Evolutionary conservation across 2,329 filamentous ascomycete species (phyloP).

Genomic region (Cyclaneusma minus): DNA sequence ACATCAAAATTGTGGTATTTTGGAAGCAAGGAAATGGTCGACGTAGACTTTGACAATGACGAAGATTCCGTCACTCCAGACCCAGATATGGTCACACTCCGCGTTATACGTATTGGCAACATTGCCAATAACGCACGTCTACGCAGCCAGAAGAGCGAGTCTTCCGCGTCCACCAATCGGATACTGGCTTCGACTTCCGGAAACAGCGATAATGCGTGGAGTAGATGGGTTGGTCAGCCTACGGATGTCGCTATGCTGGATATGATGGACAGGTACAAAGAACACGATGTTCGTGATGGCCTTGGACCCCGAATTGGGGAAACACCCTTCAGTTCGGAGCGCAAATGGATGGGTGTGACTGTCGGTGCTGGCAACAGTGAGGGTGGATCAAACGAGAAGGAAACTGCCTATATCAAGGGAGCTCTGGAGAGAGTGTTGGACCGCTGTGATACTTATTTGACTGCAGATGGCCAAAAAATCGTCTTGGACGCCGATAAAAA

Average conservation of each 20-base stretch:
- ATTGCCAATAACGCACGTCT: conserved; percentile 90
- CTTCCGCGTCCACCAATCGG: conserved; percentile 55
- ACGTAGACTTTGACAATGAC: conserved; percentile 35
- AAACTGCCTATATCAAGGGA: conserved; percentile 90
- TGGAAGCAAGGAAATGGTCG: conserved; percentile 37
- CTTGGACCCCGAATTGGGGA: conserved; percentile 72
- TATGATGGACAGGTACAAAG: conserved; percentile 75
- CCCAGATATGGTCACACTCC: conserved; percentile 59
- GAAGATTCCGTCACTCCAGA: conserved; percentile 37
- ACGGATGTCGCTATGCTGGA: conserved; percentile 97
- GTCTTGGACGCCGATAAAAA: conserved; percentile 64
- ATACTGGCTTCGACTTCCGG: conserved; percentile 75
- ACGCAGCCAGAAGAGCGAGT: conserved; percentile 52
- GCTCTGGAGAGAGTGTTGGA: conserved; percentile 76
- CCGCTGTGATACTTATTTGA: conserved; percentile 82
- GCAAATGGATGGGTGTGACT: conserved; percentile 98
- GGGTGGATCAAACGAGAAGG: conserved; percentile 36
- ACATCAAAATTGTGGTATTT: conserved; percentile 95
- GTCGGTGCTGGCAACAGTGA: conserved; percentile 34
- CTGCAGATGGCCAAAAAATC: conserved; percentile 71
- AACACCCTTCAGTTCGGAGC: conserved; percentile 89
- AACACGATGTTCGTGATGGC: conserved; percentile 79
- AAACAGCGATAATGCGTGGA: conserved; percentile 47
- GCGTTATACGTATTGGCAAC: conserved; percentile 82
- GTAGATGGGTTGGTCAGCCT: conserved; percentile 90